A percentile compares a stretch with the other conserved stretches of the same genome.
Evolutionary conservation across 2,329 filamentous ascomycete species (phyloP).

Genomic region (Juglanconis juglandina): DNA sequence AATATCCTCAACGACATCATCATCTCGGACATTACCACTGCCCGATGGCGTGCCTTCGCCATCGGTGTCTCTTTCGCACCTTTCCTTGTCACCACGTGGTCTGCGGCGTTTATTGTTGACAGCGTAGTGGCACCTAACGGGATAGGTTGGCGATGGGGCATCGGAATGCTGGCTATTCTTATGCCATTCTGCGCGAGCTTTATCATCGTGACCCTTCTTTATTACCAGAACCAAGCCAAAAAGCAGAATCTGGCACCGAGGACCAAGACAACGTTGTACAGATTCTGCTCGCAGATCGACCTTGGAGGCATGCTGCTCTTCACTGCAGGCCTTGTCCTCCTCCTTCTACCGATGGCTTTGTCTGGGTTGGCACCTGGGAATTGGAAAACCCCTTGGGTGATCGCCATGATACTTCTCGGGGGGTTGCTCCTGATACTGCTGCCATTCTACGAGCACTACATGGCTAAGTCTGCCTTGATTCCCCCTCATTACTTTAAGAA

Average conservation of each 20-base stretch:
- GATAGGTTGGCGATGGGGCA: conserved; percentile 54
- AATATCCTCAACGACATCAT: conserved; percentile 62
- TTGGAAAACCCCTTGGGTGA: too few relatives aligned
- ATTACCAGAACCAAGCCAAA: conserved; percentile 47
- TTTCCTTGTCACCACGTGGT: conserved; percentile 42
- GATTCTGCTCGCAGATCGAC: too few relatives aligned
- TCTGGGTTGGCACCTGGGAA: too few relatives aligned
- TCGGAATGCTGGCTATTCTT: conserved; percentile 54
- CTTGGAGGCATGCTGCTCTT: too few relatives aligned
- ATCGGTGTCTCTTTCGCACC: conserved; percentile 45
- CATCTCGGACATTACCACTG: conserved; percentile 57
- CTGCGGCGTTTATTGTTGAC: conserved; percentile 44
- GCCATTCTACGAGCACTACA: too few relatives aligned
- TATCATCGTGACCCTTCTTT: conserved; percentile 44
- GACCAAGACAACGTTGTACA: too few relatives aligned
- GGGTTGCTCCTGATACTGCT: too few relatives aligned
- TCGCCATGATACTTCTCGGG: too few relatives aligned
- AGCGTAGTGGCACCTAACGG: conserved; percentile 29
- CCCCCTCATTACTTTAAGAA: too few relatives aligned
- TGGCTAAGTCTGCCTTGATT: too few relatives aligned
- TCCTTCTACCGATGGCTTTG: too few relatives aligned
- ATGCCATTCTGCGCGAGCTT: conserved; percentile 48
- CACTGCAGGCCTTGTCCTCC: too few relatives aligned
- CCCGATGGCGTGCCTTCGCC: conserved; percentile 46
- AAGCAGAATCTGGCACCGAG: conserved; percentile 22